Evolutionary conservation across 768 basidiomycete genomes (phyloP).

Genomic region (Postia placenta): DNA sequence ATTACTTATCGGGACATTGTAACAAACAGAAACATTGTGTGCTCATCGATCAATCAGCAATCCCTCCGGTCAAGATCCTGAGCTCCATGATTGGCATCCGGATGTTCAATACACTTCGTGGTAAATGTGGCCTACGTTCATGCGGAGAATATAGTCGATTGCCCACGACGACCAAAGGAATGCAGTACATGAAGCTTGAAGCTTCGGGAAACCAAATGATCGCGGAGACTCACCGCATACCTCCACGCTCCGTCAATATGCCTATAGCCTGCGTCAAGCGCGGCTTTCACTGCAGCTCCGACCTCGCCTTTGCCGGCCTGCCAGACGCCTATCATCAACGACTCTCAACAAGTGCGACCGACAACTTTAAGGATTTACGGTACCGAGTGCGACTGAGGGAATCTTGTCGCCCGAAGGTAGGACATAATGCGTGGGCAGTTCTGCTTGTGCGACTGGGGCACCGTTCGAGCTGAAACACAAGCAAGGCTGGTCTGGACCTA

Average conservation of each 20-base stretch:
- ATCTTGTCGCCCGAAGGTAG: conserved; percentile 66
- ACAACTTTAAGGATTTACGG: conserved; percentile 3
- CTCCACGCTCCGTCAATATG: conserved; percentile 75
- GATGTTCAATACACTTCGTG: too few relatives aligned
- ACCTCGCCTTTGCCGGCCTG: conserved; percentile 52
- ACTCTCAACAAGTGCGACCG: neutral
- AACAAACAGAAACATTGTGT: too few relatives aligned
- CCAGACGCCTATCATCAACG: conserved; percentile 48
- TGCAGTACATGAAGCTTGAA: too few relatives aligned
- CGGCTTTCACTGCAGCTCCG: conserved; percentile 64
- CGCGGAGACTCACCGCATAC: conserved; percentile 46
- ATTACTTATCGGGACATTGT: too few relatives aligned
- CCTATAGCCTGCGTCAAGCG: conserved; percentile 56
- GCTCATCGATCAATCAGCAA: too few relatives aligned
- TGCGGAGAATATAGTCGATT: too few relatives aligned
- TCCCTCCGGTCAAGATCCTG: too few relatives aligned
- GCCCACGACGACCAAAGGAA: too few relatives aligned
- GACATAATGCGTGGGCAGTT: conserved; percentile 42
- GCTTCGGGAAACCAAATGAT: neutral
- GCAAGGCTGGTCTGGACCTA: too few relatives aligned
- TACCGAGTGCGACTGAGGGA: conserved; percentile 62
- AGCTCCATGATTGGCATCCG: too few relatives aligned
- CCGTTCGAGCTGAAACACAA: neutral
- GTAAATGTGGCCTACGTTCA: too few relatives aligned
- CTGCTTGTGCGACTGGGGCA: neutral